Evolutionary conservation across 352 stramenopile species (phyloP).

Genomic region (Halophytophthora batemanensis): DNA sequence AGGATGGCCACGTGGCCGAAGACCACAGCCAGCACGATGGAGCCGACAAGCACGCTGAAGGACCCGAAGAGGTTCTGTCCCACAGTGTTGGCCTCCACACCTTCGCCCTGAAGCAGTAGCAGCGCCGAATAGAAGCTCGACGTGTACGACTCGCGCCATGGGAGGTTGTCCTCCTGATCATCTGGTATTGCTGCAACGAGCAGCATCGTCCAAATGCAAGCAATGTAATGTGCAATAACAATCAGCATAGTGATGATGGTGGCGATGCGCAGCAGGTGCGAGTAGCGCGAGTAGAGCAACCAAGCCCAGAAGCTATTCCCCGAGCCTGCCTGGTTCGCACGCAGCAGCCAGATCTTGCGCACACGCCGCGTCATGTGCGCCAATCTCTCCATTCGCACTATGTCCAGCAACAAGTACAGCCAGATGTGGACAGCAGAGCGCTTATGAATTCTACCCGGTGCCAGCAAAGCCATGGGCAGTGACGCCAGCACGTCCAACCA

Average conservation of each 20-base stretch:
- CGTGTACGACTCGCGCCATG: conserved; percentile 21
- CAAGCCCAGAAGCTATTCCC: conserved; percentile 27
- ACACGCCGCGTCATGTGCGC: conserved; percentile 24
- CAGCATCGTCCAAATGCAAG: conserved; percentile 42
- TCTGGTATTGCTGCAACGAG: neutral
- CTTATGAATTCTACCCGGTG: neutral
- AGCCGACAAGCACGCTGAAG: conserved; percentile 42
- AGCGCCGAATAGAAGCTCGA: conserved; percentile 44
- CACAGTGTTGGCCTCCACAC: conserved; percentile 20
- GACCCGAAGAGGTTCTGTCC: conserved; percentile 41
- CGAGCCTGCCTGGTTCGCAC: conserved; percentile 9
- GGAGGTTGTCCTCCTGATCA: neutral
- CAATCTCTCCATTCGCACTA: conserved; percentile 13
- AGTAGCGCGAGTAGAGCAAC: conserved; percentile 42
- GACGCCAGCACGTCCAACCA: conserved; percentile 19
- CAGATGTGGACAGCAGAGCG: neutral
- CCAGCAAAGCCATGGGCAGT: conserved; percentile 5
- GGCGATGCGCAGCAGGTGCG: conserved; percentile 35
- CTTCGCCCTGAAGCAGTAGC: conserved; percentile 54
- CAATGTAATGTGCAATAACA: conserved; percentile 44
- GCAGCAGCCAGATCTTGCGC: conserved; percentile 23
- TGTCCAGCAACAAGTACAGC: conserved; percentile 2
- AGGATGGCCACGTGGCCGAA: conserved; percentile 63
- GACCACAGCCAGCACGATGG: conserved; percentile 52
- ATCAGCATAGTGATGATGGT: conserved; percentile 36